Conservation (phyloP, 306 rosid species). For the Luffa aegyptiaca region DNA sequence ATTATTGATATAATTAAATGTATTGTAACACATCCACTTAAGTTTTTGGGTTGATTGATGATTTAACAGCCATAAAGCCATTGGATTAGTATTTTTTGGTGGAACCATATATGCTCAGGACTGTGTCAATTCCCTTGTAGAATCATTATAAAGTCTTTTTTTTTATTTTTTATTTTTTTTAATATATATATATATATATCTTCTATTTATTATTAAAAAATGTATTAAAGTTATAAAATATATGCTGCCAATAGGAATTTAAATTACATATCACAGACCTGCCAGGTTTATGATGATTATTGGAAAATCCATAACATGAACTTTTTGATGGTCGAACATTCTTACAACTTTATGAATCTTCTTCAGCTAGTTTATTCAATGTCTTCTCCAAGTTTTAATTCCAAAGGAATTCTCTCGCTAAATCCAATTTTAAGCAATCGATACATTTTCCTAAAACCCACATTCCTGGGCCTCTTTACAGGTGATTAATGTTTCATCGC, state of each 20-base stretch:
- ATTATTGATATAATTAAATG: too few relatives aligned
- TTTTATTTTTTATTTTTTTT: too few relatives aligned
- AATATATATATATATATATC: too few relatives aligned
- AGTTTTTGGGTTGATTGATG: too few relatives aligned
- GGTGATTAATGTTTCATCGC: slow-evolving; percentile 98
- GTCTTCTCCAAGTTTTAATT: not conserved
- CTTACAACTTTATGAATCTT: not conserved
- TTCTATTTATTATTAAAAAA: not conserved
- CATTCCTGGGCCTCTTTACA: slow-evolving; percentile 9
- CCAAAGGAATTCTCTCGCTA: not conserved
- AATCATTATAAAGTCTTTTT: not conserved
- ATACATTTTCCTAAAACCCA: not conserved
- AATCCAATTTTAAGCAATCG: not conserved
- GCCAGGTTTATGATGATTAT: not conserved
- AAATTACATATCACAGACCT: not conserved
- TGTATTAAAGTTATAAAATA: not conserved
- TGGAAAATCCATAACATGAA: not conserved
- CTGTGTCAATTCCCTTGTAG: not conserved
- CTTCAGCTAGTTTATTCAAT: not conserved
- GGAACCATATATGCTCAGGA: not conserved
- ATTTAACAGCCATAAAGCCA: not conserved
- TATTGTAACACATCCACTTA: too few relatives aligned
- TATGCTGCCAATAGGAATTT: not conserved
- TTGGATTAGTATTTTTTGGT: not conserved
- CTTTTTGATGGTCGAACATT: not conserved